phyloP scores from a whole-genome alignment of 2,329 filamentous ascomycete genomes.

The Trematosphaeria pertusa region DNA sequence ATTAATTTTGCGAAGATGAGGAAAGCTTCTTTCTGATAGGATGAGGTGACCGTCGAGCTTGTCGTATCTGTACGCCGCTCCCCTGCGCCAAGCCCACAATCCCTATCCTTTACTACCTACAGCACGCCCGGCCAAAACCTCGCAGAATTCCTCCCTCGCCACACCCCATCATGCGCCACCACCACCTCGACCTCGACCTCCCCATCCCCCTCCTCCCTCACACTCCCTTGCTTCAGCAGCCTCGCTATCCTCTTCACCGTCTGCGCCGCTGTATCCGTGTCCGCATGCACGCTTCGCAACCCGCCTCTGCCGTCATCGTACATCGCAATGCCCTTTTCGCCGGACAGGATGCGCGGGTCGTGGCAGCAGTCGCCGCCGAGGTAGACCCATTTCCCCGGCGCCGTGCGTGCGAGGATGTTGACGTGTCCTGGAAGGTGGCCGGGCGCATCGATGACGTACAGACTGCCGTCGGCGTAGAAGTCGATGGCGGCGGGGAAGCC shows the following conservation, averaged over 20 bases:
- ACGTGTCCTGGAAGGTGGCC: constrained; percentile 62
- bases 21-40: too few species aligned
- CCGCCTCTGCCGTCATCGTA: constrained; percentile 57
- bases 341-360: constrained; percentile 58
- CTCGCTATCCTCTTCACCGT: constrained; percentile 52
- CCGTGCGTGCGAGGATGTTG: constrained; percentile 56
- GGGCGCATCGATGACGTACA: constrained; percentile 59
- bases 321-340: constrained; percentile 60
- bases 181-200: constrained; percentile 53
- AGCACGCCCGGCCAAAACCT: constrained; percentile 41
- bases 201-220: constrained; percentile 27
- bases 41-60: too few species aligned
- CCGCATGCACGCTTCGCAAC: constrained; percentile 58
- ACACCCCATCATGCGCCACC: constrained; percentile 59
- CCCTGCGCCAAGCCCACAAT: too few species aligned
- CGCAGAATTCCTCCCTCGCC: constrained; percentile 51
- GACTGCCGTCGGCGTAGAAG: constrained; percentile 54
- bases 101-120: too few species aligned
- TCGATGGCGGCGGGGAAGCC: constrained; percentile 56
- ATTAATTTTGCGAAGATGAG: too few species aligned
- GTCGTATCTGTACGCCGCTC: too few species aligned
- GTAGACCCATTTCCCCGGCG: constrained; percentile 53
- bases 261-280: constrained; percentile 53
- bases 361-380: constrained; percentile 64
- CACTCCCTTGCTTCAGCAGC: constrained; percentile 36